Base-by-base conservation (phyloP, 371 early-diverging fungal genomes). In the Phascolomyces articulosus region DNA sequence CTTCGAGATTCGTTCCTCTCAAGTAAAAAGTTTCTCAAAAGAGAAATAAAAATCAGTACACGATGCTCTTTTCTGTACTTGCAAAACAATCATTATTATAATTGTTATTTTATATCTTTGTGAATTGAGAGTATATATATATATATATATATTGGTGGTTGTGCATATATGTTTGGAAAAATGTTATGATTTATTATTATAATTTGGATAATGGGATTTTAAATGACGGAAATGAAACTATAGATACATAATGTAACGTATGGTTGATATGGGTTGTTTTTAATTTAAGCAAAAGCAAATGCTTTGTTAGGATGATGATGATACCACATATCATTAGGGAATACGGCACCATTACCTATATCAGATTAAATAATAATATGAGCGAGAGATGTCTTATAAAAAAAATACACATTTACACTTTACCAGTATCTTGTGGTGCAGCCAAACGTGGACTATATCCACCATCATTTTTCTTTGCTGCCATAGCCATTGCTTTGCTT, bases 1-100 rank as follows among this genome's bases (percentile, higher is more conserved):
- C 93, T 67, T 94, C 95, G 65, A 91, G 95, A 78, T 96, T 95
- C 82, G 90, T 90, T 79, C 91, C 91, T 60, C 89, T 91, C 78
- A 90, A 90, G 79, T 90, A 91, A 85, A 73, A 51, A 23, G 13
- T 23, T 51, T 23, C 24, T 51, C 56, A 23, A 55, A 4, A 55
- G 38, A 55, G 38, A 55, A 55, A 55, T 29, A 55, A 55, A 55
- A 55, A 55, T 20, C 56, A 55, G 38, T 34, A 55, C 34, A 18
- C 9, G 4, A 16, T 8, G 4, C 44, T 18, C 18, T 55, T 27
- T 55, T 55, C 9, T 55, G 29, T 55, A 51, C 51, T 51, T 51
- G 23, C 51, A 51, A 51, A 8, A 44, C 11, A 34, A 1, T 34
- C 11, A 6, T 34, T 34, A 34, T 34, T 34, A 34, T 34, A 9